Evolutionary conservation across 176 grass and related monocot genomes (phyloP).

Genomic region (Themeda triandra): DNA sequence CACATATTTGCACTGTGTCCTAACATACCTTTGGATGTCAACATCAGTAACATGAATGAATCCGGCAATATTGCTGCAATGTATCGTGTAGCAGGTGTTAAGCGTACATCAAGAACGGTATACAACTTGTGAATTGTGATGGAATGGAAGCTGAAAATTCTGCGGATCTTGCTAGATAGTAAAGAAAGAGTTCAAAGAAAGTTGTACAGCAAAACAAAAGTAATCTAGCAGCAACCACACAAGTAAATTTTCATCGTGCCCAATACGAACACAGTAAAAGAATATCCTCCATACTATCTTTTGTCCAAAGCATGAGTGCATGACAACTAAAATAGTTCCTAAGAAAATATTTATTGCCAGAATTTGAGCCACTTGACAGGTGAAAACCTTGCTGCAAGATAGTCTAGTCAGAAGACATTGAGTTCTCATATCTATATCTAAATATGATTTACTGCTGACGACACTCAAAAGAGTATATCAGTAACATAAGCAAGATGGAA

Average conservation of each 20-base stretch:
- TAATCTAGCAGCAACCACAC: neutral
- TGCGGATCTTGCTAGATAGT: neutral
- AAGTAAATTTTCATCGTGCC: neutral
- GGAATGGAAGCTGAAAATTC: neutral
- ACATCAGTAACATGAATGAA: conserved; percentile 94
- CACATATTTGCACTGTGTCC: neutral
- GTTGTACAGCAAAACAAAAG: neutral
- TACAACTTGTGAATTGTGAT: neutral
- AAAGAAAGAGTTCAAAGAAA: neutral
- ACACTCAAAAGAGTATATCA: neutral
- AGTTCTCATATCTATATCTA: neutral
- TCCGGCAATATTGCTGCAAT: conserved; percentile 84
- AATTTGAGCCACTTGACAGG: neutral
- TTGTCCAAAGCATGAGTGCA: neutral
- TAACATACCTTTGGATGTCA: conserved; percentile 77
- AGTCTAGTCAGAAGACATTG: neutral
- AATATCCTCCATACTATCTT: neutral
- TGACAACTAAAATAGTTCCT: neutral
- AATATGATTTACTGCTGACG: neutral
- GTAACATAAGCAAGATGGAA: neutral
- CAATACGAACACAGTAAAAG: neutral
- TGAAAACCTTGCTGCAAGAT: neutral
- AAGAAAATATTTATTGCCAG: neutral
- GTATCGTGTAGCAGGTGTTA: neutral
- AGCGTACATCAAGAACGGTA: neutral